Evolutionary conservation across 176 grass and related monocot species (phyloP).

Genomic region (barley (Hordeum vulgare)): MorexV3_pseudomolecules_assembly NC_058524.1:57364040-57364539

Average conservation of each 20-base stretch:
- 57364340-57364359: slow-evolving; percentile 94
- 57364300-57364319: slow-evolving; percentile 27
- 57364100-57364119: not conserved
- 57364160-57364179: slow-evolving; percentile 16
- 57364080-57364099: slow-evolving; percentile 23
- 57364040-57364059: slow-evolving; percentile 86
- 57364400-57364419: slow-evolving; percentile 91
- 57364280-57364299: not conserved
- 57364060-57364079: slow-evolving; percentile 68
- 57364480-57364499: slow-evolving; percentile 70
- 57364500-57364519: slow-evolving; percentile 82
- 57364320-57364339: slow-evolving; percentile 99
- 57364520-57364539: not conserved
- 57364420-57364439: slow-evolving; percentile 76
- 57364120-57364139: not conserved
- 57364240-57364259: not conserved
- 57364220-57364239: not conserved
- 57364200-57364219: not conserved
- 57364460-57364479: slow-evolving; percentile 59
- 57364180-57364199: slow-evolving; percentile 14
- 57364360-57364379: slow-evolving; percentile 93
- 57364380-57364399: slow-evolving; percentile 93
- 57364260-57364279: slow-evolving; percentile 1
- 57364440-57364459: slow-evolving; percentile 71
- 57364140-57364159: not conserved